Conservation (phyloP, 306 rosid species). For the Citrullus mucosospermus region DNA sequence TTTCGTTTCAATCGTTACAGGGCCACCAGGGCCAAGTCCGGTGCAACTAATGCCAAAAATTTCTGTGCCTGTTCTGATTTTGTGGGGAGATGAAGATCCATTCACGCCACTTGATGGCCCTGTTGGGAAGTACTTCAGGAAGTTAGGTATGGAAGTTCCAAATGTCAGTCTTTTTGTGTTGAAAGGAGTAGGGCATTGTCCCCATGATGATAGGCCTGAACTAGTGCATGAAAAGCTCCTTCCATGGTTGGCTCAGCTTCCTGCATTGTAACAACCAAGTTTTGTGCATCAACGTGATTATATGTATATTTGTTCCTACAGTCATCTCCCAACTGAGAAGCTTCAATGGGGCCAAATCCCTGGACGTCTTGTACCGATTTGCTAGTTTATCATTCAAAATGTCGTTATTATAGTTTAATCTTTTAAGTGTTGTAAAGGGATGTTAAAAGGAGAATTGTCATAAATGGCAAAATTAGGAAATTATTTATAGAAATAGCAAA, state of each 20-base stretch:
- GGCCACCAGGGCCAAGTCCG: slow-evolving; percentile 90
- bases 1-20: slow-evolving; percentile 68
- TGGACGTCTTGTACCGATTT: neutral
- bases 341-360: neutral
- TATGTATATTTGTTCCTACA: neutral
- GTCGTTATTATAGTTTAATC: neutral
- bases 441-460: too few species aligned
- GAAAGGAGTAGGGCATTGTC: slow-evolving; percentile 89
- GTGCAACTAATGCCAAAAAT: slow-evolving; percentile 58
- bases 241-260: slow-evolving; percentile 69
- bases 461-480: too few species aligned
- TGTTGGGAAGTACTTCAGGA: slow-evolving; percentile 66
- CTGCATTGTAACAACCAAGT: slow-evolving; percentile 12
- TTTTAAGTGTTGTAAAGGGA: neutral
- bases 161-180: slow-evolving; percentile 48
- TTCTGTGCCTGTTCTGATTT: slow-evolving; percentile 49
- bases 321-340: neutral
- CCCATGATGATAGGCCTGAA: slow-evolving; percentile 83
- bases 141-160: slow-evolving; percentile 35
- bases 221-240: slow-evolving; percentile 68
- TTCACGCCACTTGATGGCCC: slow-evolving; percentile 97
- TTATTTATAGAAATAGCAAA: too few species aligned
- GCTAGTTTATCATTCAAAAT: neutral
- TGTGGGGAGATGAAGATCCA: slow-evolving; percentile 89
- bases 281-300: neutral